Conservation (phyloP, 2,329 filamentous ascomycete genomes). For the Metarhizium album region DNA sequence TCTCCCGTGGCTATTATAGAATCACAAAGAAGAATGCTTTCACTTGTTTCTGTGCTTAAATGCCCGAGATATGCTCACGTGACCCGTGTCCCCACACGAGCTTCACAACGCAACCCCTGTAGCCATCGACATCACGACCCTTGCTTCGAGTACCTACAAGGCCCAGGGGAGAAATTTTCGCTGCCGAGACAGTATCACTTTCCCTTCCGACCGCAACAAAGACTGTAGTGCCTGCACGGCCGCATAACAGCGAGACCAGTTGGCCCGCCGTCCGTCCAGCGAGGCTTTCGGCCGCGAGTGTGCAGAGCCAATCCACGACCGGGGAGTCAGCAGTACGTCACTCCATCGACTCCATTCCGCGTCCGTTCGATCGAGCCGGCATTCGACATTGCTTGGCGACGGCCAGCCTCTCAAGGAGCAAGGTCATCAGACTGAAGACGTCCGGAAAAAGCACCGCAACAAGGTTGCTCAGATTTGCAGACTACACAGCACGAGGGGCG, state of each 20-base stretch:
- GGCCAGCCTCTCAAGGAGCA: not conserved
- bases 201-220: not conserved
- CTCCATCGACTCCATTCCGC: not conserved
- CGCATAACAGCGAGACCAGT: not conserved
- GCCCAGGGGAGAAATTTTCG: constrained; percentile 1
- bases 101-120: not conserved
- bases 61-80: not conserved
- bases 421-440: not conserved
- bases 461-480: not conserved
- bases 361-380: not conserved
- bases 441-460: not conserved
- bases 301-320: not conserved
- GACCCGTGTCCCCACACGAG: not conserved
- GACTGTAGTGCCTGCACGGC: not conserved
- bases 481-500: not conserved
- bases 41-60: not conserved
- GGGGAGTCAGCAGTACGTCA: not conserved
- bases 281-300: not conserved
- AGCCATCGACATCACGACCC: not conserved
- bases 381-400: not conserved
- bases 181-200: not conserved
- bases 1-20: not conserved
- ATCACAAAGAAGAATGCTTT: not conserved
- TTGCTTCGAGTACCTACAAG: not conserved
- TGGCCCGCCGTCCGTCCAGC: not conserved